These are phyloP conservation scores for Verticillium alfalfae DNA, from an alignment of 2,329 filamentous ascomycete genomes.

Conservation along the genomic window DNA sequence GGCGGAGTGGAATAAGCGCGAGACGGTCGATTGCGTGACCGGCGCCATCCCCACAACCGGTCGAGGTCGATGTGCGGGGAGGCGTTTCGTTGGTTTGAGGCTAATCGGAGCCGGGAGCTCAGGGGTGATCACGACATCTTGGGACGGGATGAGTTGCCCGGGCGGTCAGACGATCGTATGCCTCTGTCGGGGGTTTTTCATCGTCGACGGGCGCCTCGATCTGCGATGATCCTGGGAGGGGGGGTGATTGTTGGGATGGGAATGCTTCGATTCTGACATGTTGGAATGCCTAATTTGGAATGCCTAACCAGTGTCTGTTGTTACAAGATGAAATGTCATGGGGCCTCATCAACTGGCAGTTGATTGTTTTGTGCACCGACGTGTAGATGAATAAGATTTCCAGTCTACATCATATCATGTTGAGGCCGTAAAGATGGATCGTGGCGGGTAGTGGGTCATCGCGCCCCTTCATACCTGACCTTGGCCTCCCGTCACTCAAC, in stretches of 20 bases:
- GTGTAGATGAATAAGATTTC: no score
- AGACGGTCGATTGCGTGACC: slow-evolving; percentile 1
- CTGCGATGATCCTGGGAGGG: background rate
- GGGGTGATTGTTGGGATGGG: background rate
- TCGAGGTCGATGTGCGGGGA: background rate
- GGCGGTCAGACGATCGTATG: background rate
- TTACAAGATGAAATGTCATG: no score
- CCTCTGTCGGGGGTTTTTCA: background rate
- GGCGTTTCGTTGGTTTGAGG: slow-evolving; percentile 1
- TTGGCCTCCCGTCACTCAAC: background rate
- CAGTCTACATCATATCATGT: background rate
- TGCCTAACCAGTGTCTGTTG: no score
- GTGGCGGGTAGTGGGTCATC: background rate
- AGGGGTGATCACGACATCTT: slow-evolving; percentile 3
- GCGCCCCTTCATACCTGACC: background rate
- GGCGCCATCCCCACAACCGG: slow-evolving; percentile 1
- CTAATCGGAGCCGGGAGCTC: background rate
- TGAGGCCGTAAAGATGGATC: background rate
- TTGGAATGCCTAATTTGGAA: background rate
- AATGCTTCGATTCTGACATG: background rate
- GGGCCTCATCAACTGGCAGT: no score
- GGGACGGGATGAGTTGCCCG: slow-evolving; percentile 1
- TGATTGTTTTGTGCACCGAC: no score
- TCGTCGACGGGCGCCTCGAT: background rate
- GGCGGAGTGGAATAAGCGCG: background rate